Evolutionary conservation across 768 basidiomycete genomes (phyloP).

Genomic region (Boletellus sp.): DNA sequence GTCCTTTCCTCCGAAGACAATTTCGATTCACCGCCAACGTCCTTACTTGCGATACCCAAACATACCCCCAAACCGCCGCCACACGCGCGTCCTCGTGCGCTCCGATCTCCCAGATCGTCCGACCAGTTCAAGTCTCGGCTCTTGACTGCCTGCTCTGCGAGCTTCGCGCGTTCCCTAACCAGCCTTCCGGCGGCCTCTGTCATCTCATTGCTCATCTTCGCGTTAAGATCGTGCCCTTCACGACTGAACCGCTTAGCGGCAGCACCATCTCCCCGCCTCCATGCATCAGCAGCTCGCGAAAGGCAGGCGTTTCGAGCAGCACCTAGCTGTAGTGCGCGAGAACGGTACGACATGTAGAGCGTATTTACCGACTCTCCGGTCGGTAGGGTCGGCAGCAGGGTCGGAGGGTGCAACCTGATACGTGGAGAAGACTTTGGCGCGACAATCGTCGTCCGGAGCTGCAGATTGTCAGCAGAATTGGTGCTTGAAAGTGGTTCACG

Average conservation of each 20-base stretch:
- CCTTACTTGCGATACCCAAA: conserved; percentile 76
- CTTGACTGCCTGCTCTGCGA: conserved; percentile 74
- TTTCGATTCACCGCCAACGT: conserved; percentile 49
- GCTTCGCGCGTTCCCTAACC: conserved; percentile 74
- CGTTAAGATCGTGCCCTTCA: conserved; percentile 92
- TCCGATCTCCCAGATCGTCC: conserved; percentile 80
- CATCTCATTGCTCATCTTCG: conserved; percentile 86
- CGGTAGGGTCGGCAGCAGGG: conserved; percentile 80
- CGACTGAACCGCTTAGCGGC: conserved; percentile 92
- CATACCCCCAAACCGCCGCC: conserved; percentile 84
- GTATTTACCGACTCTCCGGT: conserved; percentile 79
- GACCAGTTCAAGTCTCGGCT: conserved; percentile 69
- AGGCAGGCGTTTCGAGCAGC: conserved; percentile 92
- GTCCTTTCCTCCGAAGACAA: conserved; percentile 83
- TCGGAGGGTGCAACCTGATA: conserved; percentile 76
- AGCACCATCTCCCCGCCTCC: conserved; percentile 92
- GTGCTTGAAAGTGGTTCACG: conserved; percentile 52
- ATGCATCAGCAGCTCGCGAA: conserved; percentile 92
- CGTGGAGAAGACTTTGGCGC: conserved; percentile 82
- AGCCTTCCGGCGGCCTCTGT: conserved; percentile 78
- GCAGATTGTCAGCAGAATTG: conserved; percentile 53
- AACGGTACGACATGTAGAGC: conserved; percentile 87
- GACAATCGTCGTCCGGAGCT: conserved; percentile 65
- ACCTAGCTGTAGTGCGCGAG: conserved; percentile 86
- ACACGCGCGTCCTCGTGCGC: conserved; percentile 65